phyloP scores from a whole-genome alignment of 148 eudicot genomes.

The Heliosperma pusillum region DNA sequence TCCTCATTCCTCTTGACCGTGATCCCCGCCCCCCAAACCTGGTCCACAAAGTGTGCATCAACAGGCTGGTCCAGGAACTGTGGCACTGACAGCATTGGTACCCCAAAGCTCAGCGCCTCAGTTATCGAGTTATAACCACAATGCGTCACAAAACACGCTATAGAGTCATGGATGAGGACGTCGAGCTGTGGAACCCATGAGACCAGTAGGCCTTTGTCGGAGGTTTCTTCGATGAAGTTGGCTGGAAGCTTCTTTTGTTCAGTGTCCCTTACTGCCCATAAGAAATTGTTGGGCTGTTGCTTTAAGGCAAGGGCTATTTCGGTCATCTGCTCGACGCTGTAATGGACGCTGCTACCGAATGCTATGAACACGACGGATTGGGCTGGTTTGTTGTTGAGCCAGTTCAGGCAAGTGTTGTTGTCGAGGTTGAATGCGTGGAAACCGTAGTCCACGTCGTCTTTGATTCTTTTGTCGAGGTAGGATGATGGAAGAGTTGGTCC shows the following conservation, averaged over 20 bases:
- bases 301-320: constrained; percentile 26
- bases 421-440: constrained; percentile 19
- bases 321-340: constrained; percentile 11
- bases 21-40: constrained; percentile 23
- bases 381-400: constrained; percentile 19
- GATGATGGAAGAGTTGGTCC: constrained; percentile 27
- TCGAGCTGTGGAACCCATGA: constrained; percentile 27
- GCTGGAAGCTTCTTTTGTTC: constrained; percentile 18
- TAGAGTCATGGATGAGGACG: constrained; percentile 22
- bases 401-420: constrained; percentile 18
- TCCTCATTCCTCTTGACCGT: constrained; percentile 11
- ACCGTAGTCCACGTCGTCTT: constrained; percentile 25
- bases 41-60: constrained; percentile 25
- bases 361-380: constrained; percentile 23
- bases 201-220: constrained; percentile 22
- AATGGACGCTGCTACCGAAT: constrained; percentile 25
- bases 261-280: constrained; percentile 22
- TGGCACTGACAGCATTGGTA: constrained; percentile 30
- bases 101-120: constrained; percentile 27
- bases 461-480: constrained; percentile 23
- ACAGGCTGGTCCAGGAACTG: constrained; percentile 28
- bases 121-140: constrained; percentile 31
- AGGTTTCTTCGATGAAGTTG: constrained; percentile 7
- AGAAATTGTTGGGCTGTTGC: constrained; percentile 4
- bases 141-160: constrained; percentile 30